These are phyloP conservation scores for Vitis hybrid DNA, from an alignment of 177 flowering plant genomes.

Conservation along the genomic window DNA sequence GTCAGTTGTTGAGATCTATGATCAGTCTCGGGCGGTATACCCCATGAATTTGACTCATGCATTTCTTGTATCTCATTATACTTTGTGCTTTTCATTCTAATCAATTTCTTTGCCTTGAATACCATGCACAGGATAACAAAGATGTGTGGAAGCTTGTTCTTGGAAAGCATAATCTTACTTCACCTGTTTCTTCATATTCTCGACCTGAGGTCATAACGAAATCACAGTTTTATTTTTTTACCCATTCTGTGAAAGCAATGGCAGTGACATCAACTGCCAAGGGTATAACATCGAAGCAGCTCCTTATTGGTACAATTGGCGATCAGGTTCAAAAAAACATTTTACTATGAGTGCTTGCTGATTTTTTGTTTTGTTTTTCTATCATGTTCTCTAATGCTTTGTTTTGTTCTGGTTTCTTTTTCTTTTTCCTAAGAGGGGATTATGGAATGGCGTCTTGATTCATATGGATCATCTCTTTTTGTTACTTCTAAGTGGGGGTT, in stretches of 20 bases:
- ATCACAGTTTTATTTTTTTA: conserved; percentile 86
- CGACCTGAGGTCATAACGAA: conserved; percentile 81
- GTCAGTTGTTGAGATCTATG: conserved; percentile 95
- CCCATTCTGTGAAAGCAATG: conserved; percentile 86
- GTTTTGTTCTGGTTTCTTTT: neutral
- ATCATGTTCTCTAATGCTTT: neutral
- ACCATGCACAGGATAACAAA: conserved; percentile 71
- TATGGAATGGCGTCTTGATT: neutral
- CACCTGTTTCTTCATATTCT: conserved; percentile 84
- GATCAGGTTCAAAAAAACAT: conserved; percentile 71
- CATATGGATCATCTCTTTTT: neutral
- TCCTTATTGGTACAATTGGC: conserved; percentile 91
- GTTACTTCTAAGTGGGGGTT: neutral
- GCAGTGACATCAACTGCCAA: conserved; percentile 86
- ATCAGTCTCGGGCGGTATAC: conserved; percentile 95
- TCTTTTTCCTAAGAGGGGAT: neutral
- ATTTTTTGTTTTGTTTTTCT: neutral
- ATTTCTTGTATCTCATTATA: conserved; percentile 7
- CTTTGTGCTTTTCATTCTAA: neutral
- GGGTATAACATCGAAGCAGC: conserved; percentile 97
- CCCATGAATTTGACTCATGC: conserved; percentile 4
- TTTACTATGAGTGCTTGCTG: neutral
- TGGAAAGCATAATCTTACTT: conserved; percentile 93
- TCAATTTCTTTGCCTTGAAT: conserved; percentile 6
- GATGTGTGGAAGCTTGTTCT: conserved; percentile 86